Evolutionary conservation across 345 rosid genomes (phyloP).

Genomic region (Passiflora organensis): DNA sequence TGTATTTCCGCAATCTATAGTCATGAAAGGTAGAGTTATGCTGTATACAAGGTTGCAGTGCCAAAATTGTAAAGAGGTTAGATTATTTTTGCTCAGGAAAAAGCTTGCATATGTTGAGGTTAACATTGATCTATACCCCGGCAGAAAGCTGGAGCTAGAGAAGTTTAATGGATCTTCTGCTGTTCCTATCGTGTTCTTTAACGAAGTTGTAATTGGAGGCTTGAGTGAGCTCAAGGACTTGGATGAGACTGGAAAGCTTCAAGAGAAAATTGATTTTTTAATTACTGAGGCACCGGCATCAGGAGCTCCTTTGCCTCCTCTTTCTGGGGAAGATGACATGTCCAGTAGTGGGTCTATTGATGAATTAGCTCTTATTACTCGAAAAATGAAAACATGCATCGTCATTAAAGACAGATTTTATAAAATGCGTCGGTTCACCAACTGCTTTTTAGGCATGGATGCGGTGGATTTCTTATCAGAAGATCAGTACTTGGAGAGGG

Average conservation of each 20-base stretch:
- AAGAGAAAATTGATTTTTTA: conserved; percentile 58
- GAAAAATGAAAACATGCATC: conserved; percentile 63
- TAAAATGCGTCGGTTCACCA: conserved; percentile 62
- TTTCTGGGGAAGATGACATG: conserved; percentile 83
- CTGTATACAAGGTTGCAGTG: conserved; percentile 73
- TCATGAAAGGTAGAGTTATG: conserved; percentile 60
- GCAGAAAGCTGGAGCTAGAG: conserved; percentile 70
- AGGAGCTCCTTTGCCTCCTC: conserved; percentile 77
- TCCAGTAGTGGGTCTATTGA: conserved; percentile 56
- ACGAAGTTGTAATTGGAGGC: conserved; percentile 63
- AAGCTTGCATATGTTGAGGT: conserved; percentile 72
- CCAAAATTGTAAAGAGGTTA: conserved; percentile 49
- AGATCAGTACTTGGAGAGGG: conserved; percentile 68
- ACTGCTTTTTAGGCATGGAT: conserved; percentile 73
- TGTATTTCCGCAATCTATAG: conserved; percentile 36
- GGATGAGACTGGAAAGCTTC: conserved; percentile 62
- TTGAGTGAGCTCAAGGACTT: conserved; percentile 48
- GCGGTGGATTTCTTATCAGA: conserved; percentile 65
- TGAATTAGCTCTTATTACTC: conserved; percentile 71
- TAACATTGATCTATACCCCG: conserved; percentile 65
- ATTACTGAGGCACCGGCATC: conserved; percentile 47
- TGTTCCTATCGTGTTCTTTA: conserved; percentile 74
- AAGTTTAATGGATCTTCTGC: conserved; percentile 52
- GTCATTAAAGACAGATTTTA: conserved; percentile 68
- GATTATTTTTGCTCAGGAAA: conserved; percentile 50